These are phyloP conservation scores for Leishmania gerbilli DNA, from an alignment of 208 protist species.

Conservation along the genomic window DNA sequence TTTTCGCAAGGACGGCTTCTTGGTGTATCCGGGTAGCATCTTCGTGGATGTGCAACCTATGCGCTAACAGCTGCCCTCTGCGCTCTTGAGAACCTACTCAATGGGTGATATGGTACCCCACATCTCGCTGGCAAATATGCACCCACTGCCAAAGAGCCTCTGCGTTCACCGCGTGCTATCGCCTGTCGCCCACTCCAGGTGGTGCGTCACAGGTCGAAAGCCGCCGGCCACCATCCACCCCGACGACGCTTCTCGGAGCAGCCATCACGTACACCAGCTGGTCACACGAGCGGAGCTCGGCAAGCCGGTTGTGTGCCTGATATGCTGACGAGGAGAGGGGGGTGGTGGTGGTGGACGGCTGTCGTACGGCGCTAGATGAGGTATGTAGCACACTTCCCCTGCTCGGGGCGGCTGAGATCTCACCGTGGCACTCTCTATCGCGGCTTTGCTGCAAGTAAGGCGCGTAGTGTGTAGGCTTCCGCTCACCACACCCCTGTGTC, in stretches of 20 bases:
- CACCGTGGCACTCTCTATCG: constrained; percentile 58
- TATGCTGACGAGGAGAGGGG: neutral
- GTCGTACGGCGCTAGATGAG: constrained; percentile 42
- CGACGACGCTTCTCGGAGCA: constrained; percentile 37
- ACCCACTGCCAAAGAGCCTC: neutral
- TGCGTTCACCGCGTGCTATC: neutral
- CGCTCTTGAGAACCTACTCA: neutral
- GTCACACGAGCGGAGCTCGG: constrained; percentile 28
- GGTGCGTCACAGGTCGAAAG: neutral
- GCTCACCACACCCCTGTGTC: constrained; percentile 26
- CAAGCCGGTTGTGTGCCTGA: constrained; percentile 16
- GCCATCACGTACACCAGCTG: constrained; percentile 8
- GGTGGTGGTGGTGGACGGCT: too few relatives aligned
- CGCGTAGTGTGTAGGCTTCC: constrained; percentile 48
- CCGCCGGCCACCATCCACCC: constrained; percentile 30
- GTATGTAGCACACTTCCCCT: constrained; percentile 45
- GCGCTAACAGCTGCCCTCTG: neutral
- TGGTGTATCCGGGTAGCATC: neutral
- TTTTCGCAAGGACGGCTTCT: neutral
- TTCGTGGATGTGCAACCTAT: neutral
- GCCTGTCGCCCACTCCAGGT: neutral
- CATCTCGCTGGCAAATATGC: neutral
- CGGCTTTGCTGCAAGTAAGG: constrained; percentile 43
- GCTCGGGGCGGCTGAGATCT: constrained; percentile 38
- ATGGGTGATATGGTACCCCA: neutral